Base-by-base conservation (phyloP, 208 protist species). In the Trypanosoma cruzi region DNA sequence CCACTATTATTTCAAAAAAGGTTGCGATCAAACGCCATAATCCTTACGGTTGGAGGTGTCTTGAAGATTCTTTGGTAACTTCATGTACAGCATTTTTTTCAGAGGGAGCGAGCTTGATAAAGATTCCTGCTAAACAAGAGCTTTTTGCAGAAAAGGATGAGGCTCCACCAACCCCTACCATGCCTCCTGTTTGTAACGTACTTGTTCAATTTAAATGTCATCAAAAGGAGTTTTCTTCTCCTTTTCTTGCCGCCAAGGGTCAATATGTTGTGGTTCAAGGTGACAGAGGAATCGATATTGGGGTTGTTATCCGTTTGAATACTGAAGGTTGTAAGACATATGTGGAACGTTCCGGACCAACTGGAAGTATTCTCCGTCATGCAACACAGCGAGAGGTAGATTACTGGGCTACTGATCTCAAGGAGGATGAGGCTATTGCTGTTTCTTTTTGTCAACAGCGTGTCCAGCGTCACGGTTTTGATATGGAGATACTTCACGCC, bases 161-260 rank as follows among this genome's bases (percentile, higher is more conserved):
- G 18, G 71, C 77, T 29, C 71, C 73, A 28, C 48, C 78, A 10
- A 67, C 79, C 5, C 70, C 79, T 0, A 53, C 48, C 0, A 73
- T 56, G 0, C 68, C 77, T 18, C 68, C 71, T 16, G 60, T 85
- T 29, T 89, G 86, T 69, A 84, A 68, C 36, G 79, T 78, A 0
- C 66, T 95, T 16, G 78, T 96, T 0, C 88, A 96, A 75, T 96
- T 96, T 69, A 96, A 96, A 62, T 94, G 92, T 71, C 87, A 90
- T 55, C 89, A 92, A 62, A 80, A 73, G 16, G 83, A 93, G 62
- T 96, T 88, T 72, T 77, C 78, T 0, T 94, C 89, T 14, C 66
- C 75, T 13, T 63, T 89, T 34, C 50, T 79, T 42, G 65, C 93
- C 6, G 76, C 75, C 1, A 86, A 85, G 52, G 91, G 91, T 0